These are phyloP conservation scores for Apiotrichum siamense DNA, from an alignment of 1,284 basidiomycete species.

Conservation along the genomic window DNA sequence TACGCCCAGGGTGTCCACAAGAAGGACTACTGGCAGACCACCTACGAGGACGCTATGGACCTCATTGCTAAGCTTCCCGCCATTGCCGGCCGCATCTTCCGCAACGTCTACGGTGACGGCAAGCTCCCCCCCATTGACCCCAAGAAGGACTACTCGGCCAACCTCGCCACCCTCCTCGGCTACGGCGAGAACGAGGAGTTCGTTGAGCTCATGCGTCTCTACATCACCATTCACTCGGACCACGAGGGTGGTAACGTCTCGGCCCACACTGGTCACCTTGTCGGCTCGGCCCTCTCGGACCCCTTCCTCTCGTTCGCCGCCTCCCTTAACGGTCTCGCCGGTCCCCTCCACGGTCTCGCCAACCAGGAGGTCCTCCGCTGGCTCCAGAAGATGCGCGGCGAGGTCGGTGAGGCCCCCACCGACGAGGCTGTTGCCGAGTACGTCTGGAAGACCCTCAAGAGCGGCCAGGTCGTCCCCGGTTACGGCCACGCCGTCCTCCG, in stretches of 20 bases:
- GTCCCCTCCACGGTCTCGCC: constrained; percentile 87
- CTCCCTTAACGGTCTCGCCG: constrained; percentile 91
- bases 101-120: constrained; percentile 80
- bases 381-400: constrained; percentile 80
- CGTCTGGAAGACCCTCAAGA: constrained; percentile 86
- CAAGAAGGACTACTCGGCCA: constrained; percentile 86
- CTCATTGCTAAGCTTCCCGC: constrained; percentile 95
- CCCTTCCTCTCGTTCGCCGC: constrained; percentile 94
- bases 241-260: constrained; percentile 99
- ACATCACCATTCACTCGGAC: constrained; percentile 97
- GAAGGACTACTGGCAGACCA: constrained; percentile 94
- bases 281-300: constrained; percentile 95
- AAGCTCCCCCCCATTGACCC: constrained; percentile 84
- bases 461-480: constrained; percentile 86
- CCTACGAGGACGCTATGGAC: constrained; percentile 96
- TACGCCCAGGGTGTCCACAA: constrained; percentile 90
- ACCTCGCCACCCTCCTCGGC: constrained; percentile 85
- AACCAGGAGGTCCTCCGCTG: constrained; percentile 91
- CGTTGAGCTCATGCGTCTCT: constrained; percentile 90
- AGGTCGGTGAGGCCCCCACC: constrained; percentile 72
- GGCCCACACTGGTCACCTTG: constrained; percentile 91
- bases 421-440: constrained; percentile 86
- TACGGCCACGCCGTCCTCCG: constrained; percentile 95
- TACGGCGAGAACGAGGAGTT: constrained; percentile 85
- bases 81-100: constrained; percentile 94